Evolutionary conservation across 164 flowering plant species (phyloP), one percentile per base, ranked within the genome.

Genomic region (Cinnamomum micranthum): DNA sequence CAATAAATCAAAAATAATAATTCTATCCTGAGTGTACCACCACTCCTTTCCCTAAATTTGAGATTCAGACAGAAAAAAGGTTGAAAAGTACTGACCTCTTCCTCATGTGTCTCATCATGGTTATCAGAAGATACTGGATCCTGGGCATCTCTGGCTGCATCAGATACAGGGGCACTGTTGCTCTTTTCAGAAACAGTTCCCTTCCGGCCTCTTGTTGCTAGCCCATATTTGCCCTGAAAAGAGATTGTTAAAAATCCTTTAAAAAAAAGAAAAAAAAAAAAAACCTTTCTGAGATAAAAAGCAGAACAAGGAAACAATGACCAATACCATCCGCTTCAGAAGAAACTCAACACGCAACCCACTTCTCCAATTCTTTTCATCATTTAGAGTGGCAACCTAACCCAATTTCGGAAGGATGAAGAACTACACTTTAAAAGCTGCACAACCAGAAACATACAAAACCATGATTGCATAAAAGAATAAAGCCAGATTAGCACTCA

Each of bases 271-370:
- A 2, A 27, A 4, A 31, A 4, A 68, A 19, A 55, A 1, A 50
- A n/a, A 50, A 17, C 11, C 52, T 33, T 25, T 55, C n/a, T 27
- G 12, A 75, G 35, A n/a, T 14, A 15, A 55, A n/a, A 3, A 3
- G 17, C 60, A 55, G 23, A 2, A 66, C 15, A 68, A 69, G 58
- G 67, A 65, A 65, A 71, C 65, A 33, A 35, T 35, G 4, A 41
- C 68, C 15, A 64, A 73, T 85, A 94, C 94, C 89, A 80, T 74
- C 70, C 77, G 85, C 80, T 85, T 89, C 55, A 70, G 65, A 25
- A 91, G 90, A 84, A 87, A 89, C 82, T 88, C 87, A 72, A 94
- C 97, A 33, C 87, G 91, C 90, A 94, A 77, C 55, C 97, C 97
- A 82, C 81, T 89, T 83, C 97, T 87, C 98, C 98, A 94, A 76